These are phyloP conservation scores for Diaporthe helianthi DNA, from an alignment of 2,329 filamentous ascomycete species.

Conservation along the genomic window DNA sequence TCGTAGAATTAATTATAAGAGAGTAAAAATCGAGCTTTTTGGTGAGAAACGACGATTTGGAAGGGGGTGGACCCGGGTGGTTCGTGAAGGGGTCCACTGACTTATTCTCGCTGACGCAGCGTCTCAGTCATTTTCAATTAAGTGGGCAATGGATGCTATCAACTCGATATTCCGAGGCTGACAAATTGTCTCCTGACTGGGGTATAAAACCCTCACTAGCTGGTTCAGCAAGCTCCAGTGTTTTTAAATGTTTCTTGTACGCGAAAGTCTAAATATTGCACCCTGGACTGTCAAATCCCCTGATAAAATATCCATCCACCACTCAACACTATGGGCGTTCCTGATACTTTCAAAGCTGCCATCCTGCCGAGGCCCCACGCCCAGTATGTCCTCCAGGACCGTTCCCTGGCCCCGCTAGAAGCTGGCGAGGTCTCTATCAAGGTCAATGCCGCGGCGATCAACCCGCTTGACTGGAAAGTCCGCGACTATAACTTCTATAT, in stretches of 20 bases:
- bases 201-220: neutral
- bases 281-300: no score
- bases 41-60: no score
- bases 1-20: no score
- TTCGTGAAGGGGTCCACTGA: no score
- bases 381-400: constrained; percentile 26
- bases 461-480: constrained; percentile 47
- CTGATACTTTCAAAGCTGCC: constrained; percentile 31
- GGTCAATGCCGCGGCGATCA: constrained; percentile 42
- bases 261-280: neutral
- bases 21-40: neutral
- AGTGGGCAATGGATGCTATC: constrained; percentile 5
- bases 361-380: constrained; percentile 31
- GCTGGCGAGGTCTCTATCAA: constrained; percentile 38
- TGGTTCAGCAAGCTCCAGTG: neutral
- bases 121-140: constrained; percentile 1
- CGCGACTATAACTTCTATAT: constrained; percentile 41
- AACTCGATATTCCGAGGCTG: constrained; percentile 1
- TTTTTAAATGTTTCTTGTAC: neutral
- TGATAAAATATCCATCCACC: no score
- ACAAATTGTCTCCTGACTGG: constrained; percentile 5
- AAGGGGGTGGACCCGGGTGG: no score
- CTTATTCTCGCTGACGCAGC: constrained; percentile 1
- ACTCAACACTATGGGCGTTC: constrained; percentile 24
- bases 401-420: constrained; percentile 35